A percentile compares a stretch with the other conserved stretches of the same genome.
Evolutionary conservation across 805 yeast genomes (phyloP).

Genomic region (Candida ortonii): DNA sequence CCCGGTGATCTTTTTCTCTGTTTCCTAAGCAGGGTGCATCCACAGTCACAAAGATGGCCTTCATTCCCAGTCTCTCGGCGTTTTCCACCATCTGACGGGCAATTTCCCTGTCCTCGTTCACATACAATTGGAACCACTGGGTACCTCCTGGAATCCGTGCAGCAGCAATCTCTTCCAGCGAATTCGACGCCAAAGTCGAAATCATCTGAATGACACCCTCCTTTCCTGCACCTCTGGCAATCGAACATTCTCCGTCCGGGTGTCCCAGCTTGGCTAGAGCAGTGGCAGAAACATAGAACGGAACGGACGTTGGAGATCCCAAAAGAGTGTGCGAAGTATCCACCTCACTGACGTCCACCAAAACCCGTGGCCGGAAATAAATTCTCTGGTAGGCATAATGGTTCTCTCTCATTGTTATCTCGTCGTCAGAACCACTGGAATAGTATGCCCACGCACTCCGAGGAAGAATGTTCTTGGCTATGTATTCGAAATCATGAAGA

Average conservation of each 20-base stretch:
- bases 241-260: conserved; percentile 85
- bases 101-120: conserved; percentile 69
- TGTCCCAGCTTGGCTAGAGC: conserved; percentile 91
- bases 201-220: conserved; percentile 83
- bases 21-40: conserved; percentile 93
- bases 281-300: conserved; percentile 89
- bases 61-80: conserved; percentile 71
- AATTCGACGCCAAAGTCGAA: conserved; percentile 85
- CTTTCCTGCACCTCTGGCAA: conserved; percentile 78
- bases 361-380: conserved; percentile 79
- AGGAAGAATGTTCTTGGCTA: conserved; percentile 77
- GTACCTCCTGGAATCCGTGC: conserved; percentile 64
- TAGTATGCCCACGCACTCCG: conserved; percentile 90
- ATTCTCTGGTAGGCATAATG: conserved; percentile 86
- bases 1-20: conserved; percentile 61
- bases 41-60: conserved; percentile 83
- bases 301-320: conserved; percentile 67
- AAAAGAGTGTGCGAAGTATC: conserved; percentile 72
- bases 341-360: conserved; percentile 75
- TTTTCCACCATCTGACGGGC: conserved; percentile 61
- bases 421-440: conserved; percentile 91
- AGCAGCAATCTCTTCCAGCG: conserved; percentile 80
- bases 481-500: conserved; percentile 79
- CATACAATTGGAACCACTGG: conserved; percentile 89
- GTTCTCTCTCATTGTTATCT: conserved; percentile 83